phyloP scores from a whole-genome alignment of 805 yeast genomes.

The Spathaspora gorwiae region DNA sequence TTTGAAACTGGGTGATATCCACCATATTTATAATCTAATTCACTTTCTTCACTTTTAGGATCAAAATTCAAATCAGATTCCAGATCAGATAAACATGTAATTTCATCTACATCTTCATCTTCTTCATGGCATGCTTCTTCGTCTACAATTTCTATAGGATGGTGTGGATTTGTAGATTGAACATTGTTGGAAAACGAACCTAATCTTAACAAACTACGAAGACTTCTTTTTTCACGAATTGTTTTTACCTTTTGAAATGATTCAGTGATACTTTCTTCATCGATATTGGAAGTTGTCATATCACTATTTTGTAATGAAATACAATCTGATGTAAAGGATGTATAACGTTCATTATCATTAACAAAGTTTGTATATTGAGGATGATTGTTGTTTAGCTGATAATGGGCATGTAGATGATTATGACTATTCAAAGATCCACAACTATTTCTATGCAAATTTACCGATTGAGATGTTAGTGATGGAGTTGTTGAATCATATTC shows the following conservation, averaged over 20 bases:
- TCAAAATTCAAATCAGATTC: constrained; percentile 25
- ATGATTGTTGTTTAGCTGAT: neutral
- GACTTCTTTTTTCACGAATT: neutral
- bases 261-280: neutral
- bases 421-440: neutral
- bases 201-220: constrained; percentile 6
- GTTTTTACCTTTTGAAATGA: neutral
- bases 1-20: constrained; percentile 63
- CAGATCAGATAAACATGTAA: constrained; percentile 18
- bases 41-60: constrained; percentile 44
- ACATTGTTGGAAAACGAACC: constrained; percentile 6
- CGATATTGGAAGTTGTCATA: constrained; percentile 20
- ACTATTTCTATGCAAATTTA: neutral
- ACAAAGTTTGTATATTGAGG: neutral
- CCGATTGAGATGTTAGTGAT: neutral
- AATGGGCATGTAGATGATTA: neutral
- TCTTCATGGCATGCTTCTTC: constrained; percentile 3
- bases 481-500: neutral
- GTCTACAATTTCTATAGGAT: neutral
- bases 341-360: constrained; percentile 16
- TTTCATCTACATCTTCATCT: constrained; percentile 4
- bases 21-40: constrained; percentile 50
- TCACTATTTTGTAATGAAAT: constrained; percentile 35
- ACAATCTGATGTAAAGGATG: constrained; percentile 32
- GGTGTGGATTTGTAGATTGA: neutral